phyloP scores from a whole-genome alignment of 1,139 yeast species.

The Taiozyma sp. region DNA sequence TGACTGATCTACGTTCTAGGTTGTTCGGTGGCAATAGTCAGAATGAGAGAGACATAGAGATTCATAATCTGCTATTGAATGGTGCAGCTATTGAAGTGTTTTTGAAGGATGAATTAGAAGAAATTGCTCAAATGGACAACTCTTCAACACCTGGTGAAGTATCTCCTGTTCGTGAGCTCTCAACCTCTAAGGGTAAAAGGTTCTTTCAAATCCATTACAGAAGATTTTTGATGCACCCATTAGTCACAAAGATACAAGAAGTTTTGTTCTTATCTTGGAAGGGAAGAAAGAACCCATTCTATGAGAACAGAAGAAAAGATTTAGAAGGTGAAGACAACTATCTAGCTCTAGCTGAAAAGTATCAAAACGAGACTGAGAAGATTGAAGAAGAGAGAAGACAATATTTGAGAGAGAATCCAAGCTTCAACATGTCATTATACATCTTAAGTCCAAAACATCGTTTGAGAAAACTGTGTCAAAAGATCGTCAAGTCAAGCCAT shows the following conservation, averaged over 20 bases:
- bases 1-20: constrained; percentile 26
- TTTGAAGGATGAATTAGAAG: constrained; percentile 17
- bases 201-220: constrained; percentile 5
- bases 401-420: constrained; percentile 57
- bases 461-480: constrained; percentile 67
- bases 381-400: constrained; percentile 43
- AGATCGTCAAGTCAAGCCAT: constrained; percentile 61
- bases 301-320: constrained; percentile 26
- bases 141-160: background rate
- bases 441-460: constrained; percentile 63
- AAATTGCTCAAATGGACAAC: constrained; percentile 2
- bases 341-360: constrained; percentile 31
- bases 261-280: constrained; percentile 6
- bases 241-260: background rate
- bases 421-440: constrained; percentile 62
- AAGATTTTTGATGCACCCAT: constrained; percentile 5
- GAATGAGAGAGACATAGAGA: constrained; percentile 28
- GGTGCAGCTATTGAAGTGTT: constrained; percentile 39
- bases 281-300: constrained; percentile 33
- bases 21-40: constrained; percentile 18
- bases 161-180: constrained; percentile 4
- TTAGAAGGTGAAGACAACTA: constrained; percentile 28
- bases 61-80: constrained; percentile 34
- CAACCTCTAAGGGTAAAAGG: constrained; percentile 4
- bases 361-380: constrained; percentile 31